Conservation (phyloP, 2,329 filamentous ascomycete genomes). For the Whalleya microplaca region DNA sequence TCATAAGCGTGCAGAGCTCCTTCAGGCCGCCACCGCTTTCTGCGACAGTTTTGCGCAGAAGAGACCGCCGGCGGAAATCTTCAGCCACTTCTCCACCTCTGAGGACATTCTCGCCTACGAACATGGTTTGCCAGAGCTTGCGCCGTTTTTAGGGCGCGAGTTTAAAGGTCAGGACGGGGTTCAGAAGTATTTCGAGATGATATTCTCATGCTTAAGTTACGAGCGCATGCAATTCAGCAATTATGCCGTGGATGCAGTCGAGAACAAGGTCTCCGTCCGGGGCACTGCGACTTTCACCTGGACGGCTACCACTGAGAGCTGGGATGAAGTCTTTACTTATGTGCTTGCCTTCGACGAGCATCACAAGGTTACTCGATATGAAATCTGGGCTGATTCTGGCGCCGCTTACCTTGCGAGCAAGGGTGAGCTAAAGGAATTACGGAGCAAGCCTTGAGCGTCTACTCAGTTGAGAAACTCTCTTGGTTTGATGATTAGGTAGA, state of each 20-base stretch:
- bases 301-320: slow-evolving; percentile 36
- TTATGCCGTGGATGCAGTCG: slow-evolving; percentile 31
- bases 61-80: slow-evolving; percentile 29
- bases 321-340: slow-evolving; percentile 43
- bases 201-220: slow-evolving; percentile 33
- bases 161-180: slow-evolving; percentile 37
- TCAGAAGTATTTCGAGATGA: slow-evolving; percentile 33
- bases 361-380: slow-evolving; percentile 36
- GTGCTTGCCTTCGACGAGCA: slow-evolving; percentile 36
- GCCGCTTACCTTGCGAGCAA: slow-evolving; percentile 56
- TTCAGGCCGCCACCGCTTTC: slow-evolving; percentile 37
- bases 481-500: background rate
- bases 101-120: slow-evolving; percentile 35
- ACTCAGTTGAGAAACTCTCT: background rate
- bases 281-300: slow-evolving; percentile 40
- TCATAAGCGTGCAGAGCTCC: slow-evolving; percentile 33
- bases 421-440: slow-evolving; percentile 51
- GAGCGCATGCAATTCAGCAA: slow-evolving; percentile 38
- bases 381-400: slow-evolving; percentile 44
- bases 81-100: slow-evolving; percentile 35
- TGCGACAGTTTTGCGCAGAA: slow-evolving; percentile 38
- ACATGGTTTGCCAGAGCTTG: slow-evolving; percentile 39
- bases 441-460: background rate
- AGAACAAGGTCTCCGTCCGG: slow-evolving; percentile 34
- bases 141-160: slow-evolving; percentile 41